Conservation (phyloP, 768 basidiomycete species). For the Tricholoma furcatifolium region DNA sequence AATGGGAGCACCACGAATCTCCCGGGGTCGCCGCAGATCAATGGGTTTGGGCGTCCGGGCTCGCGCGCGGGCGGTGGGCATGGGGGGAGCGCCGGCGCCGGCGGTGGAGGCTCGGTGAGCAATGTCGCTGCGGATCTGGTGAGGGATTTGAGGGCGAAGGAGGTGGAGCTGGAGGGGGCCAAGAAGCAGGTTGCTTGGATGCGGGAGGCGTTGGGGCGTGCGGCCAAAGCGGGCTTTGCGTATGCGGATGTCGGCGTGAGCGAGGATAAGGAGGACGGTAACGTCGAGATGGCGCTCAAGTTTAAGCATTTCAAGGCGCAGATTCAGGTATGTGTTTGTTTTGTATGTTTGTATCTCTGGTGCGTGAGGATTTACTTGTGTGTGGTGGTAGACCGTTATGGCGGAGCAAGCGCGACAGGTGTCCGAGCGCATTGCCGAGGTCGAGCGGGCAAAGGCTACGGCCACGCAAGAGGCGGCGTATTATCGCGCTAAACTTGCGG, state of each 20-base stretch:
- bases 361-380: constrained; percentile 2
- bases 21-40: constrained; percentile 43
- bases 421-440: constrained; percentile 76
- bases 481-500: constrained; percentile 92
- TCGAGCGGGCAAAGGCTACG: constrained; percentile 70
- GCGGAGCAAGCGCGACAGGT: constrained; percentile 73
- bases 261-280: constrained; percentile 39
- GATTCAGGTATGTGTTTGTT: constrained; percentile 66
- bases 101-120: constrained; percentile 54
- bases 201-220: constrained; percentile 74
- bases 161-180: constrained; percentile 73
- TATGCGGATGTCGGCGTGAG: constrained; percentile 45
- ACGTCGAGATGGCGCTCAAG: constrained; percentile 71
- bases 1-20: constrained; percentile 26
- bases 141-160: constrained; percentile 79
- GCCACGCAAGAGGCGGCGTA: constrained; percentile 94
- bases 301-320: constrained; percentile 88
- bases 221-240: constrained; percentile 76
- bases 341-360: background rate
- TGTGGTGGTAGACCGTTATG: constrained; percentile 68
- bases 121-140: constrained; percentile 75
- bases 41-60: constrained; percentile 47
- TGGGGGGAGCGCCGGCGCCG: no score
- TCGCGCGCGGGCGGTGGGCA: constrained; percentile 39
- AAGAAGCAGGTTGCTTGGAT: constrained; percentile 85